Evolutionary conservation across 2,329 filamentous ascomycete species (phyloP), one percentile per base, ranked within the genome.

Genomic region (Calonectria pauciramosa): DNA sequence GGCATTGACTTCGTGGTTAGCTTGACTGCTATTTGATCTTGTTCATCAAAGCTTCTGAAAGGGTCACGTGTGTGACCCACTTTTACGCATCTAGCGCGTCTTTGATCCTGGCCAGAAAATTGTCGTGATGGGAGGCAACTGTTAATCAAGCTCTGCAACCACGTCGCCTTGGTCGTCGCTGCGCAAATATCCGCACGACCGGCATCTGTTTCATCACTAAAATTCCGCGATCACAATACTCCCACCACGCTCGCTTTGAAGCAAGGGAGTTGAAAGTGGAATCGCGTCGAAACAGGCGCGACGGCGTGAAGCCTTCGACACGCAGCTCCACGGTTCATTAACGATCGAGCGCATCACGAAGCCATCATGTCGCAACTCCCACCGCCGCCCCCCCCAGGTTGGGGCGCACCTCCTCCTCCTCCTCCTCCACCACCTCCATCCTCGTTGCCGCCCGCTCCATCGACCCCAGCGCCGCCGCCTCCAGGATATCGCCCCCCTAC

Each of bases 401-500:
- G 90, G 90, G 89, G 89, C 14, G 36, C 60, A 16, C 89, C 92
- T 70, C 91, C 92, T 80, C 89, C 89, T 34, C 89, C 89, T 26
- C 89, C 89, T 34, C 89, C 89, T 52, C 89, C 90, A 20, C 88
- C 89, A 56, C 89, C 90, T 18, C 88, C 89, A 52, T 89, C 89
- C 16, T 88, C 88, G 34, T 86, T 90, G n/a, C 90, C 90, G 76
- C 90, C 90, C 47, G 90, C 90, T 28, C 90, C 90, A 2, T 86
- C 89, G 56, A 86, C 86, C 34, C 89, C 90, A 49, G 88, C 94
- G 68, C 96, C 96, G 76, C 95, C 96, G 68, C 96, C 96, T 30
- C 96, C 96, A 32, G 95, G 95, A 51, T 97, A 96, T 85, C 93
- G 93, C 77, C 95, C 96, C 54, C 91, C 93, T 30, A 90, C 93